These are phyloP conservation scores for Leccinum subgranulosum DNA, from an alignment of 768 basidiomycete genomes.

Conservation along the genomic window DNA sequence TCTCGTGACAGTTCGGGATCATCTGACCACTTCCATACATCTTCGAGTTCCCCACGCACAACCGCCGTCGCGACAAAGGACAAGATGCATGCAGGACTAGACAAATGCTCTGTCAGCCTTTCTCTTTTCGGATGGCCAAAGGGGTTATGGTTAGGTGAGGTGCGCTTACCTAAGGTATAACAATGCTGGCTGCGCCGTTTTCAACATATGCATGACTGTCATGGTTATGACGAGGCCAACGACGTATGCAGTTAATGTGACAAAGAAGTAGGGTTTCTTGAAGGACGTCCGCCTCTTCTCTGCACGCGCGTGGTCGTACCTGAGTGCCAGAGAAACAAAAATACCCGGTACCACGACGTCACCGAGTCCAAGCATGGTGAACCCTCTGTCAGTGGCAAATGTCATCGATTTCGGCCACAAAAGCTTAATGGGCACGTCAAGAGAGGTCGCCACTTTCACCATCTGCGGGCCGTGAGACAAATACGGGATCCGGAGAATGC, in stretches of 20 bases:
- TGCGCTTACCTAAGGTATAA: constrained; percentile 77
- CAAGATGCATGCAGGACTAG: constrained; percentile 72
- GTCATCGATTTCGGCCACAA: constrained; percentile 72
- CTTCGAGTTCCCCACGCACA: constrained; percentile 62
- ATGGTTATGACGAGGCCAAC: constrained; percentile 74
- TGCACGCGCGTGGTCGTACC: constrained; percentile 69
- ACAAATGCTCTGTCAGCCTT: constrained; percentile 2
- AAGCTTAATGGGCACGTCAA: constrained; percentile 93
- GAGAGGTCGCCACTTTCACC: constrained; percentile 86
- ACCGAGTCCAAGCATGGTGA: constrained; percentile 89
- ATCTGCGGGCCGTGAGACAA: constrained; percentile 48
- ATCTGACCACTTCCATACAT: constrained; percentile 75
- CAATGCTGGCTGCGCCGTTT: constrained; percentile 84
- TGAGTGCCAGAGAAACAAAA: constrained; percentile 81
- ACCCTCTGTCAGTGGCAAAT: constrained; percentile 53
- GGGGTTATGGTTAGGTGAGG: not conserved
- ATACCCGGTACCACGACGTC: constrained; percentile 71
- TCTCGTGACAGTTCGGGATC: constrained; percentile 32
- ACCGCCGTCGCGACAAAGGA: constrained; percentile 61
- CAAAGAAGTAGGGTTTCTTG: constrained; percentile 72
- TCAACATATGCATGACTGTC: constrained; percentile 76
- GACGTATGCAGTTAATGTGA: constrained; percentile 68
- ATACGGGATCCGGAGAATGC: not conserved
- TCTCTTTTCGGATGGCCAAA: not conserved
- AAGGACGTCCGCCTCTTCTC: constrained; percentile 37